phyloP scores from a whole-genome alignment of 2,329 filamentous ascomycete genomes.

The Clonostachys solani region DNA sequence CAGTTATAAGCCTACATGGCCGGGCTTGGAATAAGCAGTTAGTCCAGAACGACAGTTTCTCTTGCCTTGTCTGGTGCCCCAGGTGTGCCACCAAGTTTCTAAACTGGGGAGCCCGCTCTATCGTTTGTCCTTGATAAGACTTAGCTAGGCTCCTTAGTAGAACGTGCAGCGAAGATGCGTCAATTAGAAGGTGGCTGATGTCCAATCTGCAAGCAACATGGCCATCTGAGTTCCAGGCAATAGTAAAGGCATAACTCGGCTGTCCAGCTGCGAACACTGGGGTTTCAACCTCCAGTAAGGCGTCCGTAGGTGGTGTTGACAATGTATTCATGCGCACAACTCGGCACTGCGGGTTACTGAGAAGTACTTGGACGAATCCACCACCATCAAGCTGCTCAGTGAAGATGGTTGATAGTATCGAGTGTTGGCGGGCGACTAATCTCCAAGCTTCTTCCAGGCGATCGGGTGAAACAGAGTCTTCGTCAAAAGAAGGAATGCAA shows the following conservation, averaged over 20 bases:
- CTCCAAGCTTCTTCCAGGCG: slow-evolving; percentile 7
- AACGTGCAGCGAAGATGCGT: slow-evolving; percentile 21
- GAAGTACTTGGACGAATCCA: slow-evolving; percentile 22
- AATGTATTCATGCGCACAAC: slow-evolving; percentile 10
- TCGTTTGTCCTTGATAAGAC: slow-evolving; percentile 13
- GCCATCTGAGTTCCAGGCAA: slow-evolving; percentile 9
- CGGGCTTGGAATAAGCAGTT: not conserved
- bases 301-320: slow-evolving; percentile 11
- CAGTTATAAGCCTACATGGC: slow-evolving; percentile 1
- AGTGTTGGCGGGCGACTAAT: slow-evolving; percentile 16
- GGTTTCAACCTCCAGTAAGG: slow-evolving; percentile 7
- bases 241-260: slow-evolving; percentile 12
- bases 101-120: slow-evolving; percentile 5
- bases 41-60: slow-evolving; percentile 11
- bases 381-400: slow-evolving; percentile 14
- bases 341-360: slow-evolving; percentile 5
- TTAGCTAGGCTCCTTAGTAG: slow-evolving; percentile 19
- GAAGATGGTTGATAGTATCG: slow-evolving; percentile 23
- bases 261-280: slow-evolving; percentile 1
- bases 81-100: slow-evolving; percentile 10
- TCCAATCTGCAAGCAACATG: slow-evolving; percentile 17
- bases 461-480: not conserved
- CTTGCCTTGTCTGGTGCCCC: slow-evolving; percentile 2
- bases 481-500: not conserved
- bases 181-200: slow-evolving; percentile 26